phyloP scores from a whole-genome alignment of 164 flowering plant species.

The Kingdonia uniflora region DNA sequence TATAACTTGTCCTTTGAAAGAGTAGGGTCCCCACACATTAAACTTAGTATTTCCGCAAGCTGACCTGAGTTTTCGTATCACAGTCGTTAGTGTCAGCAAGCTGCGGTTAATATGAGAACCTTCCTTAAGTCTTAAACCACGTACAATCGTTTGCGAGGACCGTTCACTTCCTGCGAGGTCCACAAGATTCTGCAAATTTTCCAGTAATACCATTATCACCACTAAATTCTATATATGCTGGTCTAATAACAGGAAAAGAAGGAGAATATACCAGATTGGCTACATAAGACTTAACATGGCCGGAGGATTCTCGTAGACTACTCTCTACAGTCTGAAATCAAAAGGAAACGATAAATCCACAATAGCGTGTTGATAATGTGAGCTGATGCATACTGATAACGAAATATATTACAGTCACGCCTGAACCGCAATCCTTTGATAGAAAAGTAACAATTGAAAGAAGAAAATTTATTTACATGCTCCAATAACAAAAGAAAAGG shows the following conservation, averaged over 20 bases:
- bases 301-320: slow-evolving; percentile 65
- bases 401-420: not conserved
- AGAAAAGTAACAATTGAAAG: no score
- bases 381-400: not conserved
- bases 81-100: slow-evolving; percentile 50
- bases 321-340: slow-evolving; percentile 68
- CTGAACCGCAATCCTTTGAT: no score
- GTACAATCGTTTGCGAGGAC: slow-evolving; percentile 59
- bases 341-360: not conserved
- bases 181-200: slow-evolving; percentile 62
- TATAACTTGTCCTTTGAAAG: no score
- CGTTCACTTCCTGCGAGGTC: slow-evolving; percentile 91
- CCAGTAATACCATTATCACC: not conserved
- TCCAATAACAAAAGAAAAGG: no score
- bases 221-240: not conserved
- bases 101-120: slow-evolving; percentile 83
- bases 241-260: not conserved
- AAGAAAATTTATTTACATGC: no score
- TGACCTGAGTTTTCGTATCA: slow-evolving; percentile 15
- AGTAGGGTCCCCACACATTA: no score
- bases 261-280: slow-evolving; percentile 60
- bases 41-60: not conserved
- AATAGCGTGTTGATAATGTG: no score
- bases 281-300: slow-evolving; percentile 61
- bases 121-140: slow-evolving; percentile 62